A percentile compares a stretch with the other conserved stretches of the same genome.
These are phyloP conservation scores for Pseudisothecium myosuroides DNA, from an alignment of 225 moss, liverwort and hornwort species.

Conservation along the genomic window DNA sequence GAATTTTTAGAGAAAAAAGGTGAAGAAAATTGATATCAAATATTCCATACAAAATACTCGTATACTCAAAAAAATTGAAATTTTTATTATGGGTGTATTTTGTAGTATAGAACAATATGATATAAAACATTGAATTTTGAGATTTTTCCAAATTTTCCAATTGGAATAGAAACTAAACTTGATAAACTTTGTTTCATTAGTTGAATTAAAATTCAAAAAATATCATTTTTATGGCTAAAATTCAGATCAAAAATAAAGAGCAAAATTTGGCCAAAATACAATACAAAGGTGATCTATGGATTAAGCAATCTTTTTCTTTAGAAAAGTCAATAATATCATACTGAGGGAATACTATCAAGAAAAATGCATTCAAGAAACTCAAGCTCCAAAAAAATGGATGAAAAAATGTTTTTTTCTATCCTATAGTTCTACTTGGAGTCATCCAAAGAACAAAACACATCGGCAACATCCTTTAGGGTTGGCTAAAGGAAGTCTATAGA, in stretches of 20 bases:
- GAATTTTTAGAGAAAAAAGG: neutral
- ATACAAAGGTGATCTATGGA: no score
- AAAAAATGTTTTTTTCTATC: no score
- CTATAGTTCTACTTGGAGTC: rapidly evolving
- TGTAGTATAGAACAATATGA: neutral
- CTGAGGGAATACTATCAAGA: no score
- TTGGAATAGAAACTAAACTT: neutral
- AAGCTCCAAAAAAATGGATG: rapidly evolving
- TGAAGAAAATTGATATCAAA: neutral
- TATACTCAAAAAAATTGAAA: neutral
- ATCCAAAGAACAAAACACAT: neutral
- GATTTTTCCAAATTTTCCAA: neutral
- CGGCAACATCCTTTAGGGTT: rapidly evolving
- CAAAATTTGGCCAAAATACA: no score
- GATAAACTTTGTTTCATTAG: neutral
- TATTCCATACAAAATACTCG: neutral
- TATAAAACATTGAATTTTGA: no score
- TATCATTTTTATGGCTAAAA: neutral
- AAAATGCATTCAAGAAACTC: neutral
- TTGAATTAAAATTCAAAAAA: neutral
- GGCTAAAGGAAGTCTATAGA: neutral
- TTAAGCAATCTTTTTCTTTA: no score
- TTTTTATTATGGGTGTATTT: neutral
- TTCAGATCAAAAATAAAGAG: neutral
- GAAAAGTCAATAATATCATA: no score